These are phyloP conservation scores for Solanum phureja DNA, from an alignment of 257 asterid species.

Conservation along the genomic window DNA sequence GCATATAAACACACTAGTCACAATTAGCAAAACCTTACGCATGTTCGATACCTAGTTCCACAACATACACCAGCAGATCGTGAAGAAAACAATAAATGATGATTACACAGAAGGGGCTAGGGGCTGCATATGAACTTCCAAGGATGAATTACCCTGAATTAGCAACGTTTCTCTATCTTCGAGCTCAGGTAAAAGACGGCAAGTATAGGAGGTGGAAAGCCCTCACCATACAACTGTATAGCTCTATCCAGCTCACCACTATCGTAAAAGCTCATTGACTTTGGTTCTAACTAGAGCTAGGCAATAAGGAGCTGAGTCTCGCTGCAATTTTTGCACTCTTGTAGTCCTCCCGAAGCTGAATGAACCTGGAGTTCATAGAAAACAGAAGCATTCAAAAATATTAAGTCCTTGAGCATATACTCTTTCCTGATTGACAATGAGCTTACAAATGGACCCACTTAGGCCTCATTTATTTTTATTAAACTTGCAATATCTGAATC, in stretches of 20 bases:
- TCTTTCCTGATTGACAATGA: not conserved
- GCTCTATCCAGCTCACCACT: not conserved
- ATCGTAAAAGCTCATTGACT: not conserved
- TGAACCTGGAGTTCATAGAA: constrained; percentile 67
- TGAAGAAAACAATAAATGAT: not conserved
- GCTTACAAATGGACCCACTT: not conserved
- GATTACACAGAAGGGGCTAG: not conserved
- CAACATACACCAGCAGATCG: not conserved
- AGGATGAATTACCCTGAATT: not conserved
- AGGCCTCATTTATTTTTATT: not conserved
- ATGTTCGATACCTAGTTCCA: not conserved
- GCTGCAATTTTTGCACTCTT: constrained; percentile 95
- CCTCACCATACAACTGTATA: not conserved
- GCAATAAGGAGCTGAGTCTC: constrained; percentile 65
- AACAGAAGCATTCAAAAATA: not conserved
- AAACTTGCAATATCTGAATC: not conserved
- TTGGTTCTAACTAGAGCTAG: constrained; percentile 11
- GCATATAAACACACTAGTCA: not conserved
- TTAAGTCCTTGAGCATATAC: not conserved
- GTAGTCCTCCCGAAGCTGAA: constrained; percentile 94
- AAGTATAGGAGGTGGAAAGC: not conserved
- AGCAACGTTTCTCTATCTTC: not conserved
- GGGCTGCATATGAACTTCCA: not conserved
- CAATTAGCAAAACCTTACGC: not conserved
- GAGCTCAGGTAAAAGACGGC: not conserved